Evolutionary conservation across 306 rosid genomes (phyloP), one percentile per base, ranked within the genome.

Genomic region (Alnus rubra): DNA sequence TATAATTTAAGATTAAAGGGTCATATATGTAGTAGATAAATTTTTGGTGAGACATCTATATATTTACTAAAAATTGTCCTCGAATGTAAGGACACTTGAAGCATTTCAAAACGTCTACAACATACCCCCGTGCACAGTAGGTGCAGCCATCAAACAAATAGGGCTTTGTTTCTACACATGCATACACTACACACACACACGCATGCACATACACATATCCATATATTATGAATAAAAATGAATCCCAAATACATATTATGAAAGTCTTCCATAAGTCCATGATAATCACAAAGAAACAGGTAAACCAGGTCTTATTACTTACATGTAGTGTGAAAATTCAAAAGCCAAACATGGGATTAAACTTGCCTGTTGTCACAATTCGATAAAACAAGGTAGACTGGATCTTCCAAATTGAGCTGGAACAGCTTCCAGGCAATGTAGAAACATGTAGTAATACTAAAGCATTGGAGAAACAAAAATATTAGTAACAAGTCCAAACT

Each of bases 331-430:
- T 51, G 33, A 62, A 54, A 44, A 71, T 59, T 71, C 47, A 76
- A 71, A 50, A 75, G 47, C 47, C 0, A 67, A 62, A 65, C 54
- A n/a, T 31, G 64, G 72, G 72, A 56, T 72, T 51, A 56, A 52
- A 86, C 92, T 92, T 89, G 88, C 97, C 97, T 88, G 90, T 88
- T 85, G 55, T 75, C 76, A 45, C 37, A 31, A 65, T 33, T 89
- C 73, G 91, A 82, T 62, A 92, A 82, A 80, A 89, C 77, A 80
- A 87, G 82, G 87, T 87, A 84, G 69, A 79, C 77, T 64, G 92
- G 97, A 82, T 94, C 97, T 76, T 92, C 86, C 68, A 83, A 9
- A 81, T 88, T 86, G 63, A 94, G 85, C 85, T 79, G 84, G 79
- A 85, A 84, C 76, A 94, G 85, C 85, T 94, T 87, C 87, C 75